These are phyloP conservation scores for Trebouxia sp. DNA, from an alignment of 139 green algal genomes.

Conservation along the genomic window DNA sequence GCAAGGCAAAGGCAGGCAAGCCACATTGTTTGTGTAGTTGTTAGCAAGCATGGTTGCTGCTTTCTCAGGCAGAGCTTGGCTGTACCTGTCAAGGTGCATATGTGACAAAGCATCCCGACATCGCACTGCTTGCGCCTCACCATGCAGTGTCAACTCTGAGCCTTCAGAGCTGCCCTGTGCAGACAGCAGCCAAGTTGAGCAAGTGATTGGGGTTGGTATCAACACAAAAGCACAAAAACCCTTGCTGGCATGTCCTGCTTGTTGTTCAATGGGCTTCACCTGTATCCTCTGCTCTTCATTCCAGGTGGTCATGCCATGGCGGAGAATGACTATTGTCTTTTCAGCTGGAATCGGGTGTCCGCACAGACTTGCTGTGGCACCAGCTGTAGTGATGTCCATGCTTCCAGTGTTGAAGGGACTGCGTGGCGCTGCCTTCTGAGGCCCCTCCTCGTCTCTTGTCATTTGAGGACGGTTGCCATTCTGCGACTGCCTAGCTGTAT, in stretches of 20 bases:
- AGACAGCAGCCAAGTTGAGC: too few relatives aligned
- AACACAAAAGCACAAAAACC: too few relatives aligned
- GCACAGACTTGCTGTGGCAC: not conserved
- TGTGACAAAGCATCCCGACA: conserved; percentile 47
- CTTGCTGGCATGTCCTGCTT: not conserved
- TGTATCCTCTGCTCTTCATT: conserved; percentile 68
- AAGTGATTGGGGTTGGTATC: too few relatives aligned
- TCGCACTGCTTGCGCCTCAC: conserved; percentile 52
- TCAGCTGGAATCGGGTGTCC: conserved; percentile 29
- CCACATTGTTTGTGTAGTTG: not conserved
- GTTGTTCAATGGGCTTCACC: conserved; percentile 24
- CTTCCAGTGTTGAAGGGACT: conserved; percentile 41
- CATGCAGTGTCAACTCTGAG: conserved; percentile 56
- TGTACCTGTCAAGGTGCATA: conserved; percentile 61
- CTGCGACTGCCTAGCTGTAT: not conserved
- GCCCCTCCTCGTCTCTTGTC: not conserved
- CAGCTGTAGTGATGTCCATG: conserved; percentile 42
- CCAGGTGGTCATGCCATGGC: conserved; percentile 70
- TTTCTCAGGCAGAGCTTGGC: not conserved
- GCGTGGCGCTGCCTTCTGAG: not conserved
- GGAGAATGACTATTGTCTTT: conserved; percentile 68
- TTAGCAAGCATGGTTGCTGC: not conserved
- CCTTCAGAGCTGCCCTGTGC: conserved; percentile 62
- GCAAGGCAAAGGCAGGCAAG: not conserved
- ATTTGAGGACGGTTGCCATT: not conserved